Evolutionary conservation across 2,329 filamentous ascomycete species (phyloP).

Genomic region (Hymenoscyphus linearis): DNA sequence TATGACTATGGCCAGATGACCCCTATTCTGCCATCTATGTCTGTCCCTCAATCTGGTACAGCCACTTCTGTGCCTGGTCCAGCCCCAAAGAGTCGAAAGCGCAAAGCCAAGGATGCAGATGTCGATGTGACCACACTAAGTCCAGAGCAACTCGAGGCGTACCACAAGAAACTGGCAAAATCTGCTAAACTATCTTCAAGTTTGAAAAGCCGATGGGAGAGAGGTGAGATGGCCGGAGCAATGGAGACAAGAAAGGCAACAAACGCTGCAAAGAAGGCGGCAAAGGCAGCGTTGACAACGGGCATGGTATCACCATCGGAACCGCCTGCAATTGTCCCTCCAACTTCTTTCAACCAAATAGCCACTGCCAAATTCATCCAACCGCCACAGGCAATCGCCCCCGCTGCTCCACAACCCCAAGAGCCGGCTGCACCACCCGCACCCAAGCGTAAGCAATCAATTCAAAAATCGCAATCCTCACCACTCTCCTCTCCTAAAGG

Average conservation of each 20-base stretch:
- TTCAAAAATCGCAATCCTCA: not conserved
- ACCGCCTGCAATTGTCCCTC: not conserved
- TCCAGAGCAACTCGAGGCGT: conserved; percentile 6
- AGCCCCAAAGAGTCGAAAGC: conserved; percentile 8
- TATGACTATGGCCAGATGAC: not conserved
- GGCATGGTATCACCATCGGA: not conserved
- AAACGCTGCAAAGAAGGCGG: conserved; percentile 52
- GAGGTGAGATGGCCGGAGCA: conserved; percentile 55
- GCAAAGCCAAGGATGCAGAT: conserved; percentile 11
- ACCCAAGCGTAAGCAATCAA: conserved; percentile 5
- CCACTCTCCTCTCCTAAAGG: not conserved
- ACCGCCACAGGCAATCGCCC: not conserved
- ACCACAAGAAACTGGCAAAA: conserved; percentile 12
- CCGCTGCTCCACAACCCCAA: not conserved
- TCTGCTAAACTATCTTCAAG: conserved; percentile 14
- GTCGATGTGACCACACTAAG: conserved; percentile 6
- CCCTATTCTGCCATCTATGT: conserved; percentile 2
- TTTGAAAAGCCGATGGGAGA: conserved; percentile 45
- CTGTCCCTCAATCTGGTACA: not conserved
- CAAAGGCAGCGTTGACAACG: not conserved
- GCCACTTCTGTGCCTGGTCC: not conserved
- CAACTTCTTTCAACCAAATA: not conserved
- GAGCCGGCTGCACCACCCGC: not conserved
- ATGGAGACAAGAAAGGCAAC: conserved; percentile 57
- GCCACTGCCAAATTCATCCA: not conserved